These are phyloP conservation scores for Lasiosphaeris hirsuta DNA, from an alignment of 495 filamentous ascomycete genomes.

Conservation along the genomic window DNA sequence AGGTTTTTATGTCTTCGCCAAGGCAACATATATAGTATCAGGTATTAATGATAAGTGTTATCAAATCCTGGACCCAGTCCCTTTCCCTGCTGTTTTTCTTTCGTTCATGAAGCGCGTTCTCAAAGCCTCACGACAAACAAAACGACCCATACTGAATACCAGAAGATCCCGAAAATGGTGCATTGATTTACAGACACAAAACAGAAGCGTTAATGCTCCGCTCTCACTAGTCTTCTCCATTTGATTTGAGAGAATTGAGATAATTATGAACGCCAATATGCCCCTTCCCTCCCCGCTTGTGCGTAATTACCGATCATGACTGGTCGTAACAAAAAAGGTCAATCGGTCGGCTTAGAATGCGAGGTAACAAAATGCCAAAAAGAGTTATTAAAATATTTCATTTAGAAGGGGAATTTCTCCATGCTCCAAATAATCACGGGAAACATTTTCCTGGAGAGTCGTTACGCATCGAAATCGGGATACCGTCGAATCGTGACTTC, in stretches of 20 bases:
- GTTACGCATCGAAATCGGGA: background rate
- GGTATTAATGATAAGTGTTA: no score
- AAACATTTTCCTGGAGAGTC: background rate
- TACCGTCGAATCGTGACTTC: background rate
- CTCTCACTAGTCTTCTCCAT: background rate
- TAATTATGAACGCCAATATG: slow-evolving; percentile 7
- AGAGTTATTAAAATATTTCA: slow-evolving; percentile 11
- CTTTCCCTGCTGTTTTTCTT: no score
- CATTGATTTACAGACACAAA: background rate
- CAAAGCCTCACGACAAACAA: slow-evolving; percentile 22
- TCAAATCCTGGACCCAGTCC: no score
- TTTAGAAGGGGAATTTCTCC: background rate
- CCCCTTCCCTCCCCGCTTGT: background rate
- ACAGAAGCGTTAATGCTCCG: background rate
- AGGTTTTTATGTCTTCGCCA: no score
- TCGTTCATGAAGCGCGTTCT: no score
- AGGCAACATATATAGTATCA: no score
- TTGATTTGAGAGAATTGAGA: background rate
- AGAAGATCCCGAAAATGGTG: background rate
- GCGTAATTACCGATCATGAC: slow-evolving; percentile 5
- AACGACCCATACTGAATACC: slow-evolving; percentile 33
- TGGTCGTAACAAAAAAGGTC: slow-evolving; percentile 12
- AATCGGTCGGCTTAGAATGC: background rate
- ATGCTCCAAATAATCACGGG: background rate
- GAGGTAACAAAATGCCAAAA: background rate